Base-by-base conservation (phyloP, 2,329 filamentous ascomycete species). In the Penicillium sp. region DNA sequence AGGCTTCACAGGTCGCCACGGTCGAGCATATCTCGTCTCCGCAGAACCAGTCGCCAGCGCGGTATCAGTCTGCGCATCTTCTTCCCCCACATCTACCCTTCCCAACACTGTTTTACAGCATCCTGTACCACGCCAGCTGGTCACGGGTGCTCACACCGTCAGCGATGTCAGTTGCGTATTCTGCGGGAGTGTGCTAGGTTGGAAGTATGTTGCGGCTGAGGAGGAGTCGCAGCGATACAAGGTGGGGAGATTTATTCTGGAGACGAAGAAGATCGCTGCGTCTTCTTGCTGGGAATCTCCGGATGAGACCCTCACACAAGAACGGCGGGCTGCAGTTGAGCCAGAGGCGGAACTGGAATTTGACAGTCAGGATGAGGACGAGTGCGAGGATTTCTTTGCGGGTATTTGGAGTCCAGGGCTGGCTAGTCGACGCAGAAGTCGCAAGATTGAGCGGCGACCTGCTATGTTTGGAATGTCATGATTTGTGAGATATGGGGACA, bases 241-340 rank as follows among this genome's bases (percentile, higher is more conserved):
- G 61, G 78, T 84, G 2, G 82, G 82, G n/a, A 84, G 84, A 61
- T 84, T 81, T 55, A 85, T 85, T 25, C 65, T 85, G 25, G 82
- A 85, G 65, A 83, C 80, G 38, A 80, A 77, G 65, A 70, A 76
- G 46, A 77, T 82, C 7, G 75, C 73, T 23, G 67, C 73, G 27
- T 70, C 70, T 13, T 71, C 73, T 15, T 75, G 67, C 18, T 84
- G 82, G 81, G 81, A 82, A 52, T 62, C 64, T 12, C 50, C 60
- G 10, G 37, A 47, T 37, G 27, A 47, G 10, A 40, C 53, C n/a
- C 42, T 45, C n/a, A 37, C 47, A 13, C 24, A 42, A 24, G 49
- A 48, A 23, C 44, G 24, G 7, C 13, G 27, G 31, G 29, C 9
- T 31, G 45, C 29, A 27, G 46, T 48, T n/a, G 53, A 56, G 33